Conservation (phyloP, 2,329 filamentous ascomycete species). For the Mycosphaerella sp. region DNA sequence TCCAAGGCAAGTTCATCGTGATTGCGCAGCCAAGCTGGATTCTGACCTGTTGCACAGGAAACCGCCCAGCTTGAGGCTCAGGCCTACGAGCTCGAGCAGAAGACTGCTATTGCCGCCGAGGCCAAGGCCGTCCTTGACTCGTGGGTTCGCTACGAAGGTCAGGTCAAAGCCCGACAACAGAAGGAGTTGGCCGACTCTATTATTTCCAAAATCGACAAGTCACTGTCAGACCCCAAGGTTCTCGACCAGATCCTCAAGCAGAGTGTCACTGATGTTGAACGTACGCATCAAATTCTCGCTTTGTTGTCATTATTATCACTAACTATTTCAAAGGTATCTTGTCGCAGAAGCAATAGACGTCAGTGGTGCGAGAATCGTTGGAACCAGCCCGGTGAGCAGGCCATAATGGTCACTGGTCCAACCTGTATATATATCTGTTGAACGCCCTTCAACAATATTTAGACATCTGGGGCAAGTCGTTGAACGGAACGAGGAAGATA, state of each 20-base stretch:
- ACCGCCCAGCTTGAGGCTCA: conserved; percentile 92
- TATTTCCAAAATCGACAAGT: conserved; percentile 97
- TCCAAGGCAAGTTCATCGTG: conserved; percentile 66
- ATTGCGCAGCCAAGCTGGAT: background rate
- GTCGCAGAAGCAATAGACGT: conserved; percentile 23
- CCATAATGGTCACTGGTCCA: conserved; percentile 2
- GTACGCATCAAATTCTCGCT: conserved; percentile 48
- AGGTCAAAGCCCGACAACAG: conserved; percentile 99
- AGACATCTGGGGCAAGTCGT: conserved; percentile 20
- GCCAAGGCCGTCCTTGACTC: conserved; percentile 94
- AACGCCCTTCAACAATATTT: background rate
- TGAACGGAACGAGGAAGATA: conserved; percentile 14
- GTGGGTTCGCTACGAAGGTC: conserved; percentile 96
- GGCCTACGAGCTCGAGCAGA: conserved; percentile 96
- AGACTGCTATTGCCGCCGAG: conserved; percentile 83
- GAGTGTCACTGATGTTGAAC: conserved; percentile 93
- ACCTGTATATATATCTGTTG: conserved; percentile 21
- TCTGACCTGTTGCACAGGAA: conserved; percentile 57
- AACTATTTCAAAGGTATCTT: conserved; percentile 20
- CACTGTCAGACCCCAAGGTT: conserved; percentile 94
- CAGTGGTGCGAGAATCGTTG: background rate
- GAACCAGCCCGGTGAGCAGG: conserved; percentile 3
- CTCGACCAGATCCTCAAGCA: conserved; percentile 98
- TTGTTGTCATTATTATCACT: background rate
- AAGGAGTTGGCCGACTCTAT: conserved; percentile 85